phyloP scores from a whole-genome alignment of 805 yeast species.

The Ogataea pini region DNA sequence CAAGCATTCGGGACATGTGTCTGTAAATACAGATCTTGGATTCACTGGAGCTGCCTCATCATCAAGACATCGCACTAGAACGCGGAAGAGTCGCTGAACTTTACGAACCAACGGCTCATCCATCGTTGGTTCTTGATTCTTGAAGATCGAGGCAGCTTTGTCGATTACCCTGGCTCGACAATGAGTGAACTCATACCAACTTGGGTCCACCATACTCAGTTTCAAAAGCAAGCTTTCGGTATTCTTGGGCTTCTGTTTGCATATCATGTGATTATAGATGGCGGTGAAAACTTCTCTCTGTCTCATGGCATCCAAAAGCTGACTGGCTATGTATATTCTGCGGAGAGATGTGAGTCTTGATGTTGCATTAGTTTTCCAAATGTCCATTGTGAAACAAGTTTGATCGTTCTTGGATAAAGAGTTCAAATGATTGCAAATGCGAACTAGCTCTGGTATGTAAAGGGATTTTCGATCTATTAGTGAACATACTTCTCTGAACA shows the following conservation, averaged over 20 bases:
- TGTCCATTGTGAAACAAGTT: not conserved
- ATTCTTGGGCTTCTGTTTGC: conserved; percentile 8
- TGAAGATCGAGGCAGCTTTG: conserved; percentile 4
- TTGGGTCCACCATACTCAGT: conserved; percentile 25
- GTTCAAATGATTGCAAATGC: conserved; percentile 22
- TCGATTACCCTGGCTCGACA: conserved; percentile 13
- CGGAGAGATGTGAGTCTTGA: conserved; percentile 14
- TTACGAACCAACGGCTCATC: conserved; percentile 3
- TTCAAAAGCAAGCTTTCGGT: conserved; percentile 19
- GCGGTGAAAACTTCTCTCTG: conserved; percentile 9
- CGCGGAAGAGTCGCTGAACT: conserved; percentile 3
- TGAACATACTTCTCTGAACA: not conserved
- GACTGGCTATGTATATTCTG: conserved; percentile 22
- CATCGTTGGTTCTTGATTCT: conserved; percentile 5
- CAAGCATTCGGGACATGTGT: not conserved
- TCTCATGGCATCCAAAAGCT: conserved; percentile 20
- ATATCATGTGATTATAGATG: not conserved
- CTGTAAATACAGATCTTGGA: not conserved
- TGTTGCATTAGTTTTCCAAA: conserved; percentile 4
- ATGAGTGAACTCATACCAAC: conserved; percentile 24
- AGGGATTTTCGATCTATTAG: conserved; percentile 3
- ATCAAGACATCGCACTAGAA: not conserved
- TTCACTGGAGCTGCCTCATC: not conserved
- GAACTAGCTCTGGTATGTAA: conserved; percentile 24
- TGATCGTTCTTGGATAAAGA: not conserved